Conservation (phyloP, 1,139 yeast genomes). For the Hyphopichia pseudoburtonii region DNA sequence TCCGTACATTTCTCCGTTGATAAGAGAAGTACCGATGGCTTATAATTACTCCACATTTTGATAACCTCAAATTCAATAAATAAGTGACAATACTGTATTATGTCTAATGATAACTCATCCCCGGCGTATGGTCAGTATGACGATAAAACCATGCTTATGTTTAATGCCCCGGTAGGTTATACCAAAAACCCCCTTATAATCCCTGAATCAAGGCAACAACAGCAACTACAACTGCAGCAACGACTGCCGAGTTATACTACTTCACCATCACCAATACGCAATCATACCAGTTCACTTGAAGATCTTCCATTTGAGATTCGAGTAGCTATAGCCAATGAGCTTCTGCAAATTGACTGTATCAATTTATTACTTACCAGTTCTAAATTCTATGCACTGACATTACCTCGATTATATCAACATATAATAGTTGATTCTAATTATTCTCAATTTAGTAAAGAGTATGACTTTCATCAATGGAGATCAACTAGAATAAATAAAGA, state of each 20-base stretch:
- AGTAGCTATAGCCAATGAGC: constrained; percentile 25
- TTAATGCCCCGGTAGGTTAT: constrained; percentile 2
- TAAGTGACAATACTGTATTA: too few species aligned
- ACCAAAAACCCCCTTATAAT: constrained; percentile 1
- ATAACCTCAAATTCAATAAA: too few species aligned
- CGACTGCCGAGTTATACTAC: too few species aligned
- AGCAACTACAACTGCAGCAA: neutral
- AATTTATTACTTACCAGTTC: constrained; percentile 31
- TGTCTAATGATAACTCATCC: too few species aligned
- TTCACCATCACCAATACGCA: too few species aligned
- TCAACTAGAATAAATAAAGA: neutral
- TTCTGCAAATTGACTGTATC: constrained; percentile 44
- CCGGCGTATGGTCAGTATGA: too few species aligned
- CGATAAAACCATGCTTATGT: constrained; percentile 3
- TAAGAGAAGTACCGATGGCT: too few species aligned
- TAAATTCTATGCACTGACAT: constrained; percentile 27
- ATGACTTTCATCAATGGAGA: neutral
- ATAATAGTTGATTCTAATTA: constrained; percentile 40
- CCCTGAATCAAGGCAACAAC: neutral
- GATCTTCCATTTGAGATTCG: constrained; percentile 41
- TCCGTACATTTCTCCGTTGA: too few species aligned
- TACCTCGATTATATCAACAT: constrained; percentile 35
- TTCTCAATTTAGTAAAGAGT: constrained; percentile 37
- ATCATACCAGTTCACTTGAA: constrained; percentile 14
- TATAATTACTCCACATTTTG: too few species aligned